Evolutionary conservation across 306 rosid species (phyloP), one percentile per base, ranked within the genome.

Genomic region (Betula pendula): DNA sequence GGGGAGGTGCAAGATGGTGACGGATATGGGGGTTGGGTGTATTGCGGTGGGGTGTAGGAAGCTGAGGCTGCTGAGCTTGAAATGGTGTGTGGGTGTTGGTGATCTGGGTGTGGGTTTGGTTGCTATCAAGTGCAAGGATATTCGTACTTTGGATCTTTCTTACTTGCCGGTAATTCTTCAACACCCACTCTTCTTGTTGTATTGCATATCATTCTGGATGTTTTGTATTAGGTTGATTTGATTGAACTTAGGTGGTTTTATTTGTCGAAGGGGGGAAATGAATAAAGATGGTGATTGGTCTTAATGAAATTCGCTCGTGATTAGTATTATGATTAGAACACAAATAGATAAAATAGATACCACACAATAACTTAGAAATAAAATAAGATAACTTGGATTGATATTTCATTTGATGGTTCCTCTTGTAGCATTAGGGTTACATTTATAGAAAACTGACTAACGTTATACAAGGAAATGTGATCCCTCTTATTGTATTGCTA

Each of bases 11-110:
- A 92, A 82, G 77, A 5, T 71, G 77, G 77, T 95, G 6, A 95
- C 97, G 45, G 99, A 95, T 62, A 82, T 95, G 90, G 99, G 99
- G 35, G 85, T 95, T 51, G 97, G 96, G 59, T 92, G 97, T 24
- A 84, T 95, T 2, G 99, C 99, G 0, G 99, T 95, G 47, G 99
- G 99, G 6, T 95, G 99, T 27, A 82, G 82, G 68, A 92, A 92
- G 74, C 73, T 95, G 83, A 90, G 77, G 74, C 29, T 88, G 80
- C 79, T 95, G 65, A 77, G 85, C 71, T 85, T 95, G 80, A 92
- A 89, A 73, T 92, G 99, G 99, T 95, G 99, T 75, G 82, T 91
- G 22, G 88, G 94, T 20, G 88, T 95, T 53, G 92, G 90, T 5
- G 97, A 95, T 84, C 87, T 88, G 77, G 99, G 99, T 58, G 92